Base-by-base conservation (phyloP, 1,139 yeast genomes). In the Pichia sp. region DNA sequence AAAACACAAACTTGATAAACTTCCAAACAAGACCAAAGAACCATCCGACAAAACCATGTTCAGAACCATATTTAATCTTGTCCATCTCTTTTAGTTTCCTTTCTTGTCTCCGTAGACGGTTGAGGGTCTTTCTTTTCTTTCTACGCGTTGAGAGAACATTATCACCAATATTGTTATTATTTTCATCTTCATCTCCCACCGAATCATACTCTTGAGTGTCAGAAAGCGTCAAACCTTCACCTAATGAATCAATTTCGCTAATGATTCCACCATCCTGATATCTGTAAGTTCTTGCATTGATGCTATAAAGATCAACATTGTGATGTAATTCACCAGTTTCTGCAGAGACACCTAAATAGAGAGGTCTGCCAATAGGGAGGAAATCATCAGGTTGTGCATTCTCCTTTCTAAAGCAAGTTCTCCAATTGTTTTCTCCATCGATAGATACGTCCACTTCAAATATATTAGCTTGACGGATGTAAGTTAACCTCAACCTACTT, bases 281-380 rank as follows among this genome's bases (percentile, higher is more conserved):
- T 34, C 49, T 45, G 25, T 49, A 47, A 2, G 54, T 36, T 15
- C 38, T 42, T 16, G 48, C 52, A 8, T 43, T 32, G 14, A 54
- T 41, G 12, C 34, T 29, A 54, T 68, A 53, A 13, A 81, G 48
- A 53, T 81, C 88, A 20, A 76, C 82, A 37, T 65, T 69, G 49
- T 80, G 75, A 21, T 72, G 62, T 35, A 85, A 66, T 43, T 83
- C 86, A 17, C 96, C 96, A 6, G 95, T 88, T 48, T 83, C 85
- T 0, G 94, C 96, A 28, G 85, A 67, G 39, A 87, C 66, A 1
- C 96, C 95, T 76, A 64, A 46, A 44, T 72, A 74, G n/a, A 46
- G 24, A 12, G 35, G 34, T 37, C 37, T 37, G 29, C 42, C 41
- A 24, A 39, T 19, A 13, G 49, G 49, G 12, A 47, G 24, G 5